Base-by-base conservation (phyloP, 179 eudicot genomes). In the Heliamphora ciliata region DNA sequence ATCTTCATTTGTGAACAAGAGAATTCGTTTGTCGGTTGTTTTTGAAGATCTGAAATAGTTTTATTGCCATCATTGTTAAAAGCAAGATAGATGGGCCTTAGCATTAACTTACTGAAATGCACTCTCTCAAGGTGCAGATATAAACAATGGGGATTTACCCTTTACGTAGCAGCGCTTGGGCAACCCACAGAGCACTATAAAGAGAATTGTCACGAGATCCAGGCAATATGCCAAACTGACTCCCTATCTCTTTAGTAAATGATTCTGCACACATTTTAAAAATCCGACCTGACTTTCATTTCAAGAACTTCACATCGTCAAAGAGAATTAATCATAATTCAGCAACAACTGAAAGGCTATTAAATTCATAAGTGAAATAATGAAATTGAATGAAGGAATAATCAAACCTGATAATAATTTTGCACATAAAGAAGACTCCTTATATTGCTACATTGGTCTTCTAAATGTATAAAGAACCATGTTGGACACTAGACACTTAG, bases 141-240 rank as follows among this genome's bases (percentile, higher is more conserved):
- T 50, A 75, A 55, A 63, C 15, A 24, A 3, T 17, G 76, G 60
- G 47, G 44, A 71, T 76, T 75, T 88, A 96, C 99, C 99, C 99
- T 88, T 96, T 96, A 55, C 99, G 95, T 44, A 96, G 86, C 51
- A 96, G 86, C 24, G 97, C 99, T 86, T 94, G 99, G 65, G 98
- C 96, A 88, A 86, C 99, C 99, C 99, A 96, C 81, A 96, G 88
- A 79, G 97, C 97, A 91, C 90, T 96, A 85, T 93, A 94, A 73
- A 94, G 90, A 78, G 99, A 88, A 85, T 94, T 96, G 55, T 96
- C 97, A 69, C 97, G 90, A 60, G 94, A 91, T 11, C 94, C 99
- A 73, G 97, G 79, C 82, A 93, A 79, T 74, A 96, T 91, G 52
- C 98, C 99, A 79, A 86, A 88, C 84, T 94, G 90, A 83, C 97